These are phyloP conservation scores for Barbarea vulgaris DNA, from an alignment of 345 rosid species.

Conservation along the genomic window DNA sequence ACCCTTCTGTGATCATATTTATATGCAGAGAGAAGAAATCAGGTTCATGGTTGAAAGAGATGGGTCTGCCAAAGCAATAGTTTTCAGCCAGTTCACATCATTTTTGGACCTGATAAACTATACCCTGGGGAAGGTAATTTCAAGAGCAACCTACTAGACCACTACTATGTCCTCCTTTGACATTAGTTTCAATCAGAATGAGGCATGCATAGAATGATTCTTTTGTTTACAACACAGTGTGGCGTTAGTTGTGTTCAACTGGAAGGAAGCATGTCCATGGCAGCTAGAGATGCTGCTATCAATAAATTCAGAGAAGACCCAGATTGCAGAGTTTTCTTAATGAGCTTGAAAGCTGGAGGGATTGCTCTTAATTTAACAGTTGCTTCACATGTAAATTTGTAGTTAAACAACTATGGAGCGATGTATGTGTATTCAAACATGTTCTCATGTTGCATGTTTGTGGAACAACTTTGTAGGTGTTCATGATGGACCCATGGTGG, in stretches of 20 bases:
- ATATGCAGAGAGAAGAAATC: conserved; percentile 88
- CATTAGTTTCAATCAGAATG: not conserved
- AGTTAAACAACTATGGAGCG: not conserved
- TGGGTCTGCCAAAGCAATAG: conserved; percentile 96
- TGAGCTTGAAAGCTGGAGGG: conserved; percentile 98
- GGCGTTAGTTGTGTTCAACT: conserved; percentile 81
- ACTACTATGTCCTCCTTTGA: not conserved
- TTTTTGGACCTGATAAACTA: conserved; percentile 90
- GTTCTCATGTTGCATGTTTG: conserved; percentile 12
- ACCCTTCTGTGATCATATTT: conserved; percentile 25
- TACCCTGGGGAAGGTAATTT: conserved; percentile 77
- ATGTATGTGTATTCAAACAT: not conserved
- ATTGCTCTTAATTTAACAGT: conserved; percentile 92
- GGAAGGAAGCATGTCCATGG: conserved; percentile 84
- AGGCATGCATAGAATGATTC: conserved; percentile 2
- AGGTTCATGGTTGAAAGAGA: conserved; percentile 93
- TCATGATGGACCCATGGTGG: conserved; percentile 99
- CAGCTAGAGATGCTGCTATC: conserved; percentile 82
- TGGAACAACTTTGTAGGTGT: conserved; percentile 53
- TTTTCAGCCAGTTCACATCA: conserved; percentile 97
- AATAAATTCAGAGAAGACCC: conserved; percentile 85
- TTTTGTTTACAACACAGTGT: conserved; percentile 58
- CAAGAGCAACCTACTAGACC: not conserved
- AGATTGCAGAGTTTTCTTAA: conserved; percentile 82
- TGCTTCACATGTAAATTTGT: conserved; percentile 86